Base-by-base conservation (phyloP, 2,329 filamentous ascomycete genomes). In the Aspergillus piperis region DNA sequence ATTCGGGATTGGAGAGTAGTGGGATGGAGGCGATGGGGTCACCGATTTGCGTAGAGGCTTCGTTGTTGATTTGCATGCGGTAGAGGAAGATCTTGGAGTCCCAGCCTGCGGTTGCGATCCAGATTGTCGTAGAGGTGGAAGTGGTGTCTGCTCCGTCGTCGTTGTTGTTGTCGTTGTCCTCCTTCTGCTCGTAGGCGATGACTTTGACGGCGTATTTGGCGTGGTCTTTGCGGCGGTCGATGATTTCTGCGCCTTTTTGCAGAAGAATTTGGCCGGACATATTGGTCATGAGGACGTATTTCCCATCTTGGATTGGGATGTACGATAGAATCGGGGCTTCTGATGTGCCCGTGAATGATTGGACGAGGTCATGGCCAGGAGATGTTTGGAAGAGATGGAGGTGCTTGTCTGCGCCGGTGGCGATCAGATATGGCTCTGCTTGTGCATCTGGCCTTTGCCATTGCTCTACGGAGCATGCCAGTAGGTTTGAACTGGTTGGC, bases 41-140 rank as follows among this genome's bases (percentile, higher is more conserved):
- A 41, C 68, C 70, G 17, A 74, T 68, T 27, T 50, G 54, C 5
- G 27, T 51, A n/a, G 39, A 59, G 23, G 38, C 61, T 5, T 54
- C 59, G 17, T 36, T 50, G 0, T 62, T 58, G 27, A 67, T 62
- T 19, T 52, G 39, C 15, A 73, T 50, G 39, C 68, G 66, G 70
- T 88, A 88, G 47, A 88, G 67, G 54, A 81, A 71, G 36, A 88
- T 73, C 64, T 82, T 86, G 27, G 80, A 75, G 68, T 88, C 86
- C 86, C 86, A 88, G 21, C 84, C 85, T 3, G 85, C 86, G 11
- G 83, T 88, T 5, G 84, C 85, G 57, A 86, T 64, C 71, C 79
- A 79, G 58, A 73, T 41, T 36, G 32, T 36, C 32, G 32, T 36
- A 36, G 32, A 13, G 32, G 32, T 36, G 11, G 32, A 6, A 36